Conservation (phyloP, 2,329 filamentous ascomycete species). For the Aureobasidium lini region DNA sequence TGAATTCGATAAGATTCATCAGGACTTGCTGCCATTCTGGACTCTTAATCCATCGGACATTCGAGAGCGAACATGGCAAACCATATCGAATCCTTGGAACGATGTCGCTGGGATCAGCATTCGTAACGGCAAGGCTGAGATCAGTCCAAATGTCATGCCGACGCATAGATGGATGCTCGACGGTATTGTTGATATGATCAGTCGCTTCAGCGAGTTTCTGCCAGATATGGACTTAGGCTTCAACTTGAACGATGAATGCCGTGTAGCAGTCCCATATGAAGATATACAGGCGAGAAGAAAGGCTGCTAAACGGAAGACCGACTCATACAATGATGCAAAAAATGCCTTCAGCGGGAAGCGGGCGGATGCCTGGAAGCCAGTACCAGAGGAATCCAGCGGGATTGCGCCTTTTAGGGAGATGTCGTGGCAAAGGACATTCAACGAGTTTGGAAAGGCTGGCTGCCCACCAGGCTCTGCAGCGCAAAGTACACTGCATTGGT, state of each 20-base stretch:
- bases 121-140: constrained; percentile 44
- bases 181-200: constrained; percentile 47
- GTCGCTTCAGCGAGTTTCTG: constrained; percentile 45
- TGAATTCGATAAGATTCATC: constrained; percentile 52
- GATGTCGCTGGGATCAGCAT: constrained; percentile 50
- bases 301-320: constrained; percentile 22
- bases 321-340: constrained; percentile 13
- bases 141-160: constrained; percentile 44
- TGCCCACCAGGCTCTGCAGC: constrained; percentile 58
- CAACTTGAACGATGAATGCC: constrained; percentile 55
- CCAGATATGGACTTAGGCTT: constrained; percentile 58
- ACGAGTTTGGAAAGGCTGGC: constrained; percentile 38
- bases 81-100: constrained; percentile 48
- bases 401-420: constrained; percentile 24
- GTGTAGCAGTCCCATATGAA: constrained; percentile 48
- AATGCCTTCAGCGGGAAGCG: constrained; percentile 31
- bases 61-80: constrained; percentile 44
- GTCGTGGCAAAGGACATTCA: constrained; percentile 33
- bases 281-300: constrained; percentile 32
- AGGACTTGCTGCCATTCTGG: constrained; percentile 50
- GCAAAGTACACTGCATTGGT: constrained; percentile 54
- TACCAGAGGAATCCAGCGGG: constrained; percentile 21
- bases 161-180: constrained; percentile 54
- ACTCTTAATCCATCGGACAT: constrained; percentile 44
- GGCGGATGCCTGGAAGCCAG: constrained; percentile 31